Base-by-base conservation (phyloP, 768 basidiomycete species). In the Hortiboletus campestris region DNA sequence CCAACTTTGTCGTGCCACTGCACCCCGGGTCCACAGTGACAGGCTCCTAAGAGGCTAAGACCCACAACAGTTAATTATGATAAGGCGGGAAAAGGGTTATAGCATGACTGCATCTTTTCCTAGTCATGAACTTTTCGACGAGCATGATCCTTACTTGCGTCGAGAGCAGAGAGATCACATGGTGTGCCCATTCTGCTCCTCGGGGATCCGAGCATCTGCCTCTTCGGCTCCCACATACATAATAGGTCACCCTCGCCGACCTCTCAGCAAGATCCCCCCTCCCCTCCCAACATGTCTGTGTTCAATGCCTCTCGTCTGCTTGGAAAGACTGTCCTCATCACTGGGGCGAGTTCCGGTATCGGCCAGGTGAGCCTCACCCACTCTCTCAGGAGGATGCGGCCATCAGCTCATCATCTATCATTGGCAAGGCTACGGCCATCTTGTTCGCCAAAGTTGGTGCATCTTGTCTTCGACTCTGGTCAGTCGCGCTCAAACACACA, bases 301-400 rank as follows among this genome's bases (percentile, higher is more conserved):
- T 94, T 94, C 81, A 89, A 88, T 69, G 78, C 87, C 41, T 82
- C 88, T 49, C 84, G 88, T 63, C 74, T 94, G n/a, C 69, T 87
- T 39, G 88, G 88, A 64, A 93, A 94, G 74, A 91, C 86, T 34
- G 88, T 93, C 55, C 81, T 96, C 47, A 81, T 96, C 57, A 96
- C 94, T 29, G 94, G 94, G 20, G 93, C 94, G 5, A 91, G 89
- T 68, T 83, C 87, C 41, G 94, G 94, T 42, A 96, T 96, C 60
- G 94, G 94, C 53, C 88, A 91, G 52, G 91, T 91, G 65, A 68
- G 86, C n/a, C 72, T 44, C 38, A 14, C 20, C 38, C 4, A 34
- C 28, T 19, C 25, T n/a, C 25, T 42, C 17, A n/a, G 17, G 35
- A 43, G 17, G 53, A 39, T 25, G 16, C 3, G 10, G 20, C n/a